These are phyloP conservation scores for Cystofilobasidium capitatum DNA, from an alignment of 768 basidiomycete species.

Conservation along the genomic window DNA sequence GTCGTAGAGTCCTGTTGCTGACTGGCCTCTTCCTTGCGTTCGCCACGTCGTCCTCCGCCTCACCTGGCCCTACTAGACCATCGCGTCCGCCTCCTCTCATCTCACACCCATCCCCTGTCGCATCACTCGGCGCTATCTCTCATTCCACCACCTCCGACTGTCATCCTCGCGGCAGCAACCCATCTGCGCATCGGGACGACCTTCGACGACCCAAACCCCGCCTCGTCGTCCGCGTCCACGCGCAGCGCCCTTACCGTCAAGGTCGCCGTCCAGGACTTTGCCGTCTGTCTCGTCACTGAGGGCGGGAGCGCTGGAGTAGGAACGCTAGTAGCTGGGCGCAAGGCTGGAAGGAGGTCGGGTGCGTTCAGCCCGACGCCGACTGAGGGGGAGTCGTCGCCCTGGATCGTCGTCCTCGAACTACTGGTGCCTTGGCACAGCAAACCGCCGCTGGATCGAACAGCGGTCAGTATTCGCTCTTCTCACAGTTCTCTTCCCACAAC, in stretches of 20 bases:
- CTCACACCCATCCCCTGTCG: slow-evolving; percentile 3
- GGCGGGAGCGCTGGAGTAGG: background rate
- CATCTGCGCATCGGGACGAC: slow-evolving; percentile 8
- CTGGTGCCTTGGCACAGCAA: background rate
- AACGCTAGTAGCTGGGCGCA: background rate
- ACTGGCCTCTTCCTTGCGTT: background rate
- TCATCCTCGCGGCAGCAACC: slow-evolving; percentile 9
- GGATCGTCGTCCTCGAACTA: slow-evolving; percentile 8
- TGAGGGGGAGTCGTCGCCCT: background rate
- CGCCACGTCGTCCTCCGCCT: background rate
- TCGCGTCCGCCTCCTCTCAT: slow-evolving; percentile 12
- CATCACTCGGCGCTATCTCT: slow-evolving; percentile 2
- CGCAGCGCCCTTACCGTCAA: background rate
- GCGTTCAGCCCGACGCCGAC: background rate
- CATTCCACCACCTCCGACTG: background rate
- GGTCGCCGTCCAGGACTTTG: slow-evolving; percentile 19
- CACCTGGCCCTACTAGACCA: background rate
- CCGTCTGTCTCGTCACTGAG: slow-evolving; percentile 17
- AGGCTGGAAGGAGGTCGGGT: background rate
- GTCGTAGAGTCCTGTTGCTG: too few species aligned
- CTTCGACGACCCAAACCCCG: background rate
- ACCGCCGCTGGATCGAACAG: slow-evolving; percentile 13
- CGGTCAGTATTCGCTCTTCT: background rate
- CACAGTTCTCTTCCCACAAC: background rate
- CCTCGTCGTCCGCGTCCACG: background rate